Percentiles rank a stretch among this genome's conserved stretches.
Evolutionary conservation across 2,329 filamentous ascomycete species (phyloP).

Genomic region (Knoxdaviesia proteae): DNA sequence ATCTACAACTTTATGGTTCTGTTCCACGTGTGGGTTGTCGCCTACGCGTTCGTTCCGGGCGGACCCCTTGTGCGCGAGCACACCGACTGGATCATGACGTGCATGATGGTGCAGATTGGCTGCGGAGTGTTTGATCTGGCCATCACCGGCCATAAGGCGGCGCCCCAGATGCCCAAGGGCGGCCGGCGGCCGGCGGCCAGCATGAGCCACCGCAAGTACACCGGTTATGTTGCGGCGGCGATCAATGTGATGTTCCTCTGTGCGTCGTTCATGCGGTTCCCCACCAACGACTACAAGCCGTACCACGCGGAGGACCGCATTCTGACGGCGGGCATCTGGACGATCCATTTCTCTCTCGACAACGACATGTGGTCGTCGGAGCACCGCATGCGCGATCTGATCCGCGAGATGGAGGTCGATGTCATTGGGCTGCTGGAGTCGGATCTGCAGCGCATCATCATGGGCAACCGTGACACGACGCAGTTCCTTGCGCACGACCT

Average conservation of each 20-base stretch:
- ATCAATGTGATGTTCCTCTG: conserved; percentile 65
- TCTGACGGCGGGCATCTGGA: conserved; percentile 93
- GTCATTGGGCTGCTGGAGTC: conserved; percentile 87
- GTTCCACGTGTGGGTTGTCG: conserved; percentile 98
- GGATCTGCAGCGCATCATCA: conserved; percentile 92
- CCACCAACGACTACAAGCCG: conserved; percentile 73
- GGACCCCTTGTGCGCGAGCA: conserved; percentile 81
- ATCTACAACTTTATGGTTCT: conserved; percentile 85
- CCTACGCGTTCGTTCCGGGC: conserved; percentile 92
- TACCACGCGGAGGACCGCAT: conserved; percentile 77
- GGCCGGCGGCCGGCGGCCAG: conserved; percentile 5
- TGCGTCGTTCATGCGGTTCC: conserved; percentile 77
- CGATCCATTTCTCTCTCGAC: conserved; percentile 91
- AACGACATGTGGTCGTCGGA: conserved; percentile 99
- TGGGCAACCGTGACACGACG: conserved; percentile 94
- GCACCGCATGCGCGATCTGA: conserved; percentile 73
- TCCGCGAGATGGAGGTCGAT: conserved; percentile 90
- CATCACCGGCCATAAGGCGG: conserved; percentile 16
- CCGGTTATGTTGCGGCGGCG: conserved; percentile 37
- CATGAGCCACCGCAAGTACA: conserved; percentile 27
- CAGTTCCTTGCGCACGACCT: conserved; percentile 90
- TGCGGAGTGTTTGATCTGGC: conserved; percentile 62
- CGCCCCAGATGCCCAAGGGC: conserved; percentile 10
- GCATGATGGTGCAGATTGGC: conserved; percentile 67
- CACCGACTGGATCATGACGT: conserved; percentile 87